A percentile compares a stretch with the other conserved stretches of the same genome.
phyloP scores from a whole-genome alignment of 2,329 filamentous ascomycete genomes.

The Calonectria hawksworthii region DNA sequence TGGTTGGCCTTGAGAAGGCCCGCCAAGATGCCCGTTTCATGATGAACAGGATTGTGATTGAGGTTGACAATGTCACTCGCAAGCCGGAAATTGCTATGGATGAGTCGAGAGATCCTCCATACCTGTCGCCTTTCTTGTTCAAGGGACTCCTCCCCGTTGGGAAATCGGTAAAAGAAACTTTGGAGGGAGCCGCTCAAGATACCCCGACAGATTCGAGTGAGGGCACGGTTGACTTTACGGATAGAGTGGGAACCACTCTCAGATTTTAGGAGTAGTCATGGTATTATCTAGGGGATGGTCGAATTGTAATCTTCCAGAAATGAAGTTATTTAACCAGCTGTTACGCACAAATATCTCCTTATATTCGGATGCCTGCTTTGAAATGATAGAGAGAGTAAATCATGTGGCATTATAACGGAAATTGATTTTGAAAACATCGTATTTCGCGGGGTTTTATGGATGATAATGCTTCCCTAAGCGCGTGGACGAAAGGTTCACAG shows the following conservation, averaged over 20 bases:
- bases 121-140: conserved; percentile 17
- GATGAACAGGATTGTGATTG: conserved; percentile 20
- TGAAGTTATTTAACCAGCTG: no score
- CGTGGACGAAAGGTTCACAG: no score
- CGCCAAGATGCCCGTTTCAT: conserved; percentile 5
- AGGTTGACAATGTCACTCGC: conserved; percentile 21
- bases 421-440: no score
- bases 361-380: no score
- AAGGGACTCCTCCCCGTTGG: conserved; percentile 12
- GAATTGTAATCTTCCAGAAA: no score
- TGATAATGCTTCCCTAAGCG: no score
- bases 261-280: not conserved
- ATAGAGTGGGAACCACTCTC: not conserved
- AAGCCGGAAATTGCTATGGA: conserved; percentile 10
- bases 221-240: not conserved
- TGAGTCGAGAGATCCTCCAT: not conserved
- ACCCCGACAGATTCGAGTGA: not conserved
- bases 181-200: not conserved
- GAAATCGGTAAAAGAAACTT: not conserved
- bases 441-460: no score
- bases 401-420: no score
- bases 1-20: not conserved
- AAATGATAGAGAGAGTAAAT: no score
- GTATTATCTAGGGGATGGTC: not conserved
- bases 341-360: no score